Percentiles rank a stretch among this genome's conserved stretches.
These are phyloP conservation scores for Fimicolochytrium jonesii DNA, from an alignment of 192 early-diverging fungal genomes.

Conservation along the genomic window DNA sequence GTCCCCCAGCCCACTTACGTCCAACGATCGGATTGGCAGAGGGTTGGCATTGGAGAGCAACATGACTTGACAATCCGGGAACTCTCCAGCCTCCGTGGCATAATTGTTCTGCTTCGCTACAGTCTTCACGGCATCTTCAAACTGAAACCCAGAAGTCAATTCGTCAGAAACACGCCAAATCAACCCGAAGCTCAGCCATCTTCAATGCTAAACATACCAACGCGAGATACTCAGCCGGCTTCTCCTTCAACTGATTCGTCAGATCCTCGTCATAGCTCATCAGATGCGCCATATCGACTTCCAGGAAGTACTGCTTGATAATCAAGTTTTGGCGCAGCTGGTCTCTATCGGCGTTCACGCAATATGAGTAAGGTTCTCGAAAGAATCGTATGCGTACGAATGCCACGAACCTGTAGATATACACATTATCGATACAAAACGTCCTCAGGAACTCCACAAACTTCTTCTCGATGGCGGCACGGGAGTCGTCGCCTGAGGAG, in stretches of 20 bases:
- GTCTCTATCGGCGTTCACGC: constrained; percentile 59
- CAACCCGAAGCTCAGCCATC: too few species aligned
- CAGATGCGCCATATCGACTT: constrained; percentile 86
- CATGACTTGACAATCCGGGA: constrained; percentile 87
- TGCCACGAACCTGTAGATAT: constrained; percentile 73
- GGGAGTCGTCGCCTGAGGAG: constrained; percentile 42
- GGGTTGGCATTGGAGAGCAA: constrained; percentile 80
- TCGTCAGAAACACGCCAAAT: not conserved
- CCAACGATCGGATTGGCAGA: constrained; percentile 84
- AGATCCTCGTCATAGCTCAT: constrained; percentile 79
- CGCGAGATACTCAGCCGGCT: constrained; percentile 76
- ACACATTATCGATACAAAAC: constrained; percentile 79
- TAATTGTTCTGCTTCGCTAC: constrained; percentile 69
- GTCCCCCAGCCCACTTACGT: constrained; percentile 48
- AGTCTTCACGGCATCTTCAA: constrained; percentile 80
- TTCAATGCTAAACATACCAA: too few species aligned
- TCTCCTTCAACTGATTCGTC: constrained; percentile 71
- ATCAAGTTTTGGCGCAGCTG: constrained; percentile 83
- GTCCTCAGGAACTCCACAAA: constrained; percentile 82
- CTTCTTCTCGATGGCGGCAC: constrained; percentile 48
- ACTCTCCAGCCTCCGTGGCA: constrained; percentile 44
- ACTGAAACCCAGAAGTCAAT: too few species aligned
- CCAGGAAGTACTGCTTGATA: constrained; percentile 69
- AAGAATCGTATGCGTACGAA: too few species aligned
- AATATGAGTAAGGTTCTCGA: not conserved